Evolutionary conservation across 352 stramenopile genomes (phyloP), one percentile per base, ranked within the genome.

Genomic region (Phytophthora kernoviae): DNA sequence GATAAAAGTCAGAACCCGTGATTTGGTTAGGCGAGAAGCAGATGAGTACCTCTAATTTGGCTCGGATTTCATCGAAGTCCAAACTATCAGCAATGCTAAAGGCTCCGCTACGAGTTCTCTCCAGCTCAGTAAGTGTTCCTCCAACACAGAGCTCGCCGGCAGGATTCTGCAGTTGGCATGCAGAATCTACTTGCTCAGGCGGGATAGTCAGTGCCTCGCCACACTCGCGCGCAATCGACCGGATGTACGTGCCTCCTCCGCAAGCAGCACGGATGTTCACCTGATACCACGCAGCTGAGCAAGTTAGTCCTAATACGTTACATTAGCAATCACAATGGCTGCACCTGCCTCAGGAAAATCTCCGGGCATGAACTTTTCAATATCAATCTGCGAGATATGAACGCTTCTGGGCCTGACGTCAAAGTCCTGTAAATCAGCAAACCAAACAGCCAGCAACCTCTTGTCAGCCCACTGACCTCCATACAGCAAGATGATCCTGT

Each of bases 151-250:
- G 73, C 2, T 83, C 52, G 5, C 65, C 76, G 44, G 26, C 56
- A 43, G 37, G 12, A 45, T 85, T 89, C 22, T 32, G 50, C 10
- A 78, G 30, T 10, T 45, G 57, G 32, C 63, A 70, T 2, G 62
- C 49, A 7, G 44, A 17, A 48, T 78, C 58, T 5, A 75, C 14
- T 0, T 60, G 18, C 7, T 67, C 44, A 1, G 34, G 41, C 15
- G 82, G 81, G 3, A 87, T 54, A 33, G 78, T 9, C 6, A 94
- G 54, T 15, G 68, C 71, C 51, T 96, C 85, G 7, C 87, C 87
- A 34, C 84, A 93, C 58, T 96, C 87, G 5, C 87, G 80, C 1
- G 87, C 87, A 52, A 96, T 96, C 4, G 85, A 94, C 15, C 87
- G 84, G 54, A 96, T 93, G 63, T 96, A 96, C 14, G 87, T 96